Evolutionary conservation across 495 filamentous ascomycete species (phyloP).

Genomic region (Collariella sp.): DNA sequence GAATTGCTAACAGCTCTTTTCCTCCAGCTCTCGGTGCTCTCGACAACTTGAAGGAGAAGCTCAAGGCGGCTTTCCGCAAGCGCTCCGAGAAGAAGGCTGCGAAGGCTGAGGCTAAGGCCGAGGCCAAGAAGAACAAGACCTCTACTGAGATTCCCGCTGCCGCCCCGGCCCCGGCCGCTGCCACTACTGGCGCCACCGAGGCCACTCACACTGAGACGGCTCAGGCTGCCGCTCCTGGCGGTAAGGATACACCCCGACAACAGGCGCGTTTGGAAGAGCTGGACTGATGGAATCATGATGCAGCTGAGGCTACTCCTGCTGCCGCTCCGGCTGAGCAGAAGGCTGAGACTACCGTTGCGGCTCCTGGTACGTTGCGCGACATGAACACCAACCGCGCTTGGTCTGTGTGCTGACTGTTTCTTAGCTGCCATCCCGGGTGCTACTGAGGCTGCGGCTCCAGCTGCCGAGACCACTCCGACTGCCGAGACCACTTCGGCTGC

Average conservation of each 20-base stretch:
- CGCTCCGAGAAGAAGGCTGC: conserved; percentile 16
- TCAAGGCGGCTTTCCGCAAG: conserved; percentile 32
- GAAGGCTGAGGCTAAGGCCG: conserved; percentile 2
- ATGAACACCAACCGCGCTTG: background rate
- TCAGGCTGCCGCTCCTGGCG: conserved; percentile 6
- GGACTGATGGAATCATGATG: background rate
- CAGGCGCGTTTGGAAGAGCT: background rate
- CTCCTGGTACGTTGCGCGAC: background rate
- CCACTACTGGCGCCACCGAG: conserved; percentile 14
- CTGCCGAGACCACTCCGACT: conserved; percentile 4
- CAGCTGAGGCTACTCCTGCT: conserved; percentile 1
- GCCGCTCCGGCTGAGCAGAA: background rate
- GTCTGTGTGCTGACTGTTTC: background rate
- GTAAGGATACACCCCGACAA: conserved; percentile 5
- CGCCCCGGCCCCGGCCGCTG: conserved; percentile 10
- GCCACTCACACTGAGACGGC: conserved; percentile 16
- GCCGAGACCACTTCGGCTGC: background rate
- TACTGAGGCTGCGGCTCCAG: conserved; percentile 2
- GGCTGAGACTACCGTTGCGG: background rate
- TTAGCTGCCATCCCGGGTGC: background rate
- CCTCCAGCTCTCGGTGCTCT: conserved; percentile 22
- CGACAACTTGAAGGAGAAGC: conserved; percentile 29
- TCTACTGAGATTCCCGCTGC: conserved; percentile 5
- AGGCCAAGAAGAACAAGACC: conserved; percentile 9
- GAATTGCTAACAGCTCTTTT: background rate